Base-by-base conservation (phyloP, 805 yeast species). In the Ogataea sp. region DNA sequence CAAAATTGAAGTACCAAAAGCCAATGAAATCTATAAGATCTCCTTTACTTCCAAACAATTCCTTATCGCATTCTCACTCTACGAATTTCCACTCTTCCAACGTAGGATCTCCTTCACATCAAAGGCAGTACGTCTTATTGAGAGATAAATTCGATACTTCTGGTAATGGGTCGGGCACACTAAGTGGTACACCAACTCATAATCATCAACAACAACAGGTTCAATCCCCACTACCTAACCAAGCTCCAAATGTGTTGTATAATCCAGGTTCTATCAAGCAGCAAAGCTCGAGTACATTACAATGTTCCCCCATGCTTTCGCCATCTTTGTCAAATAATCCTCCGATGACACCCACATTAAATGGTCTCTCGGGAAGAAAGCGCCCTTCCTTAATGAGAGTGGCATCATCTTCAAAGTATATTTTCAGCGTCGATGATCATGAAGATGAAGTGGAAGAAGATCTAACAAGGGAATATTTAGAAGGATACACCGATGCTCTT, bases 371-470 rank as follows among this genome's bases (percentile, higher is more conserved):
- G 10, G 23, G 16, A n/a, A 28, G 24, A 9, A 35, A 35, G 10
- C 47, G 36, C 32, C 58, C 58, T 7, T 49, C 28, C 20, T 36
- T 56, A 1, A 47, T 50, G 34, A 58, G 56, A 34, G 53, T 55
- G 20, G 49, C 61, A 2, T n/a, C n/a, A n/a, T 51, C 58, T 4
- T 40, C 59, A 2, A 56, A 54, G 39, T 62, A 61, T 40, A 65
- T 83, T 1, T 86, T 80, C 55, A 78, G 88, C 27, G 94, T 85
- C 0, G 95, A 86, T 54, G 95, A 86, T 56, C 87, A 82, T 50
- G 75, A 83, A 32, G 74, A 75, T 45, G 95, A 85, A 45, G 69
- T 79, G 15, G 82, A 76, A 43, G 75, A 72, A 15, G 83, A 75
- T 46, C 58, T 71, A 39, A 74, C 70, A 42, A 57, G 76, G 20